These are phyloP conservation scores for Rhodotorula sphaerocarpa DNA, from an alignment of 768 basidiomycete genomes.

Conservation along the genomic window DNA sequence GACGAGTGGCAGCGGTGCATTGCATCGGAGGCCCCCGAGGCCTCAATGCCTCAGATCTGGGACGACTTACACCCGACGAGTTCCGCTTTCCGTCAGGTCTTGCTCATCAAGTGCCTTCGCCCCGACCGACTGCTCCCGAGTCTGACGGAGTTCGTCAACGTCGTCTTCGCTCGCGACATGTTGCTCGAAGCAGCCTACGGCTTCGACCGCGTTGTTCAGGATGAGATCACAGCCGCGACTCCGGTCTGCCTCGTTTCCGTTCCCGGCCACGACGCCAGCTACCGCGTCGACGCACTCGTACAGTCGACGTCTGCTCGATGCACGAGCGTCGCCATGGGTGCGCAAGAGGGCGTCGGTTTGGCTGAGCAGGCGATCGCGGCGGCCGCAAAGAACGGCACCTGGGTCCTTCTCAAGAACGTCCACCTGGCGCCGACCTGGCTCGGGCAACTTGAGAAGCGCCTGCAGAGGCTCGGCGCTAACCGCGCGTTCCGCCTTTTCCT, in stretches of 20 bases:
- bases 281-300: conserved; percentile 80
- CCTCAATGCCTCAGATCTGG: conserved; percentile 67
- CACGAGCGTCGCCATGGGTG: conserved; percentile 92
- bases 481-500: conserved; percentile 92
- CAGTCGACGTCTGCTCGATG: conserved; percentile 63
- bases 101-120: conserved; percentile 80
- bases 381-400: conserved; percentile 84
- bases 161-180: conserved; percentile 74
- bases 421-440: conserved; percentile 85
- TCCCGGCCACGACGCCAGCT: conserved; percentile 96
- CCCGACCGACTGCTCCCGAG: conserved; percentile 86
- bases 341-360: conserved; percentile 88
- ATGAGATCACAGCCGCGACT: conserved; percentile 70
- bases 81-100: conserved; percentile 59
- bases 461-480: conserved; percentile 82
- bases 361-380: conserved; percentile 93
- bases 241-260: conserved; percentile 88
- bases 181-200: conserved; percentile 65
- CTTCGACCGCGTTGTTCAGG: conserved; percentile 63
- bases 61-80: conserved; percentile 49
- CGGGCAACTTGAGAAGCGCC: conserved; percentile 87
- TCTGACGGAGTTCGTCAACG: conserved; percentile 62
- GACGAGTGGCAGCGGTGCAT: conserved; percentile 67
- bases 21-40: conserved; percentile 59
- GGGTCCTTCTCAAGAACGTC: conserved; percentile 96